Evolutionary conservation across 2,329 filamentous ascomycete genomes (phyloP).

Genomic region (Scedosporium minutisporum): DNA sequence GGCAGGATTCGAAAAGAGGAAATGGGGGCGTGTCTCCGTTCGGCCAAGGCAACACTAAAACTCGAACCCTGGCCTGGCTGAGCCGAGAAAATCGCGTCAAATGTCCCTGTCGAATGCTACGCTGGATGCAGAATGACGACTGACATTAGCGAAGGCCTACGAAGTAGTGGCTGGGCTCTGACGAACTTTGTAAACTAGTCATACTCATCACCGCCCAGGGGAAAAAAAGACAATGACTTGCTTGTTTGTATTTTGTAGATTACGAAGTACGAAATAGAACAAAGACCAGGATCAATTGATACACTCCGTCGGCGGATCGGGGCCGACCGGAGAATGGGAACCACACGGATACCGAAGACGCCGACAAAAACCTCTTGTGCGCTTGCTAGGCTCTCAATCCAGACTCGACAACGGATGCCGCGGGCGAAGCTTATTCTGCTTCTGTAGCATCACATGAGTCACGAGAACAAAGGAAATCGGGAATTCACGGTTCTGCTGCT

Average conservation of each 20-base stretch:
- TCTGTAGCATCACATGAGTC: too few species aligned
- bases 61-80: neutral
- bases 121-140: too few species aligned
- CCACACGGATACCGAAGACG: neutral
- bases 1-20: neutral
- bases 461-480: neutral
- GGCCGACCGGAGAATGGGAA: neutral
- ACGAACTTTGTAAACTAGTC: too few species aligned
- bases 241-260: too few species aligned
- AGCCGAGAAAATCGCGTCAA: too few species aligned
- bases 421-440: neutral
- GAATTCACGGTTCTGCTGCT: neutral
- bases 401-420: neutral
- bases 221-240: too few species aligned
- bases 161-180: too few species aligned
- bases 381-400: neutral
- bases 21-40: neutral
- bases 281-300: neutral
- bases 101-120: too few species aligned
- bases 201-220: too few species aligned
- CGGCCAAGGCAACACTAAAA: neutral
- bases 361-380: neutral
- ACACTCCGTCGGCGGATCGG: neutral
- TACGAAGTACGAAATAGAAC: neutral
- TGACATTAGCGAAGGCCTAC: too few species aligned